Percentiles rank a stretch among this genome's conserved stretches.
Evolutionary conservation across 768 basidiomycete species (phyloP).

Genomic region (Chiua virens): DNA sequence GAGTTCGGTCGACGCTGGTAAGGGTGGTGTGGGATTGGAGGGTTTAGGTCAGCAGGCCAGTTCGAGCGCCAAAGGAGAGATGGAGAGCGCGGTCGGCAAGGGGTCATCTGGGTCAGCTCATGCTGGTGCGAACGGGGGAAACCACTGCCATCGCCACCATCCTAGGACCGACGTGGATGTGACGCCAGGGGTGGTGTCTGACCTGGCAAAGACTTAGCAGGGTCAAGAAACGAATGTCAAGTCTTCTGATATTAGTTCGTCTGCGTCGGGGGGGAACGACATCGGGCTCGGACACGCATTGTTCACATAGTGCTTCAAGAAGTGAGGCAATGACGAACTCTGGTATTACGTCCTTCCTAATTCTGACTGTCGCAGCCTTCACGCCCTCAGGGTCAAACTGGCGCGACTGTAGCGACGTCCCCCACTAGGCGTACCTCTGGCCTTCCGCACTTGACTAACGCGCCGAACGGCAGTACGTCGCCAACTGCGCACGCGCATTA

Average conservation of each 20-base stretch:
- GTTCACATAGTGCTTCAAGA: too few relatives aligned
- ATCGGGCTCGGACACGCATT: too few relatives aligned
- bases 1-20: too few relatives aligned
- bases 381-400: constrained; percentile 1
- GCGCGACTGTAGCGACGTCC: background rate
- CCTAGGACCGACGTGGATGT: constrained; percentile 1
- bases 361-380: constrained; percentile 13
- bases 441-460: background rate
- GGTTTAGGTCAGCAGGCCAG: too few relatives aligned
- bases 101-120: constrained; percentile 1
- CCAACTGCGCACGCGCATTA: background rate
- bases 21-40: too few relatives aligned
- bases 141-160: background rate
- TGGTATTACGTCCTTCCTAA: constrained; percentile 20
- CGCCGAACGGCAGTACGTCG: constrained; percentile 1
- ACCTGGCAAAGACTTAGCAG: constrained; percentile 1
- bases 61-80: constrained; percentile 5
- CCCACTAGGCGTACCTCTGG: constrained; percentile 1
- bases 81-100: constrained; percentile 1
- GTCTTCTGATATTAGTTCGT: too few relatives aligned
- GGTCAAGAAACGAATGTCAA: too few relatives aligned
- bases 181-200: constrained; percentile 1
- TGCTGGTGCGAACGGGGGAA: background rate
- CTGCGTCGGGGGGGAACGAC: too few relatives aligned
- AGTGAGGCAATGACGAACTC: background rate